Evolutionary conservation across 2,329 filamentous ascomycete genomes (phyloP).

Genomic region (Neofusicoccum sp.): DNA sequence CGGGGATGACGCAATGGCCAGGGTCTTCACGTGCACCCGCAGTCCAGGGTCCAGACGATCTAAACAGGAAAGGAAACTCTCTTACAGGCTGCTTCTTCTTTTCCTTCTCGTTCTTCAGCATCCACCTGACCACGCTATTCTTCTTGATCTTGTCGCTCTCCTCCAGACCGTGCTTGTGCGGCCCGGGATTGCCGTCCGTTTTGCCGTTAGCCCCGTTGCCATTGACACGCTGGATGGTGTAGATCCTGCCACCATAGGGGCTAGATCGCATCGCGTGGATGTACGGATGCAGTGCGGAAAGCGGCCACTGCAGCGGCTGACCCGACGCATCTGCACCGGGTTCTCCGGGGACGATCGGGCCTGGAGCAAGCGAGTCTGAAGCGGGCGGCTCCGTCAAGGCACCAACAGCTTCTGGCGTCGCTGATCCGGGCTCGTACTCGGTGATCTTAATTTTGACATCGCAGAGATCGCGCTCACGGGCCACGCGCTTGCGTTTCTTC

Average conservation of each 20-base stretch:
- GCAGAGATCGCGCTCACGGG: conserved; percentile 76
- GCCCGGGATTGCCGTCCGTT: conserved; percentile 67
- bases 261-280: not conserved
- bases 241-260: conserved; percentile 42
- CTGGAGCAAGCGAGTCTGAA: not conserved
- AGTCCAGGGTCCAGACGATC: conserved; percentile 11
- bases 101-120: conserved; percentile 67
- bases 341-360: not conserved
- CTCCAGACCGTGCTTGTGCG: conserved; percentile 73
- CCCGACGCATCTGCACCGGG: not conserved
- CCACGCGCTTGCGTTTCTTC: conserved; percentile 77
- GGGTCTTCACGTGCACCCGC: not conserved
- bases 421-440: conserved; percentile 59
- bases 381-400: conserved; percentile 5
- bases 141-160: conserved; percentile 81
- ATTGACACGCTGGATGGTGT: conserved; percentile 77
- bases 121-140: conserved; percentile 70
- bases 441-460: conserved; percentile 88
- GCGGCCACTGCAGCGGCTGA: conserved; percentile 6
- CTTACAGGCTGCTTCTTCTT: conserved; percentile 55
- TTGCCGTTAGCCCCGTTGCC: conserved; percentile 75
- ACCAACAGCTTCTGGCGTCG: conserved; percentile 10
- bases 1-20: conserved; percentile 14
- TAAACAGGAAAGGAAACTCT: not conserved
- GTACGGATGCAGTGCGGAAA: not conserved